Percentiles rank a stretch among this genome's conserved stretches.
Conservation (phyloP, 371 early-diverging fungal species). For the Enteropsectra breve region DNA sequence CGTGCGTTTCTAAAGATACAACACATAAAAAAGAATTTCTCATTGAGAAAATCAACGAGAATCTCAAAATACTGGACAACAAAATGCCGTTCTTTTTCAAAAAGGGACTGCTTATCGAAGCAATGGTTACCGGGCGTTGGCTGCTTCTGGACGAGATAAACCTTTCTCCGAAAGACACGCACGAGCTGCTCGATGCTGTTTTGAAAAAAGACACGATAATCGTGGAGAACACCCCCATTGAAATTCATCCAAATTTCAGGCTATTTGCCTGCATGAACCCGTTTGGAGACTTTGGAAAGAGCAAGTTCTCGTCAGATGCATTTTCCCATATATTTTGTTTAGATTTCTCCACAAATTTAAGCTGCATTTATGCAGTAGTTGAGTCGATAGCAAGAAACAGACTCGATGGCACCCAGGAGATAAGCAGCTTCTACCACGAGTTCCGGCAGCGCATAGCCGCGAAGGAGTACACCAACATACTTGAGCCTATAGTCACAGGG, state of each 20-base stretch:
- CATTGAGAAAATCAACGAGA: neutral
- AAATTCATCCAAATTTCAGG: conserved; percentile 79
- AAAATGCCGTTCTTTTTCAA: conserved; percentile 74
- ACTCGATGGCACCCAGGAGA: conserved; percentile 52
- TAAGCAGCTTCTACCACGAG: conserved; percentile 65
- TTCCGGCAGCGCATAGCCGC: conserved; percentile 66
- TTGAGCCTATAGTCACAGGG: conserved; percentile 78
- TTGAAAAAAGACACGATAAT: conserved; percentile 61
- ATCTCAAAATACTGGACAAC: conserved; percentile 53
- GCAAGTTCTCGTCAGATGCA: conserved; percentile 62
- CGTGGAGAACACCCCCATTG: conserved; percentile 10
- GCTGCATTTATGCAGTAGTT: conserved; percentile 72
- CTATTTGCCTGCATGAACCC: conserved; percentile 99
- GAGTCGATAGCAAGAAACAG: conserved; percentile 63
- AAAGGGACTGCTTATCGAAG: conserved; percentile 79
- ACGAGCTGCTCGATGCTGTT: conserved; percentile 75
- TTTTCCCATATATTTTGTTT: conserved; percentile 34
- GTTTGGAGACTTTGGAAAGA: conserved; percentile 86
- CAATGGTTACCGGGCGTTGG: conserved; percentile 82
- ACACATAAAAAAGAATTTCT: neutral
- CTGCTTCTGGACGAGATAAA: conserved; percentile 96
- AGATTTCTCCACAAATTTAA: conserved; percentile 50
- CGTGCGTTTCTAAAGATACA: neutral
- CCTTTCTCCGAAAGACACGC: conserved; percentile 79
- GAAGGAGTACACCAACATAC: conserved; percentile 72